Base-by-base conservation (phyloP, 345 rosid genomes). In the Nasturtium officinale region DNA sequence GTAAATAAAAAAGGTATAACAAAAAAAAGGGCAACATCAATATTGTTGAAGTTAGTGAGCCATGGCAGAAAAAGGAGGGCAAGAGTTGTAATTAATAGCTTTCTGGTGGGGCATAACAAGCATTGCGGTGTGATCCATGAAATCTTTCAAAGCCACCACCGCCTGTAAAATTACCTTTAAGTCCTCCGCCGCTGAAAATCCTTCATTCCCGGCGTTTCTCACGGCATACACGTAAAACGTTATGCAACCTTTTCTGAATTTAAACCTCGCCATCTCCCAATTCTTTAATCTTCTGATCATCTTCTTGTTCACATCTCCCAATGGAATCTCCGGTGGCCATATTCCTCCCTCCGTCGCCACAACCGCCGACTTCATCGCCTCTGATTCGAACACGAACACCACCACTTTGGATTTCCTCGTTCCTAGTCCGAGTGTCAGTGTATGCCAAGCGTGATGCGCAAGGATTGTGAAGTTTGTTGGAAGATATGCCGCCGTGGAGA, bases 391-490 rank as follows among this genome's bases (percentile, higher is more conserved):
- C 15, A 95, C 93, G 67, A 95, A 91, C 11, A 95, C 63, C 0
- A 89, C 74, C 0, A 95, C 91, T 62, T 95, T 91, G 0, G 99
- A 91, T 58, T 89, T 95, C 72, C 79, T 91, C 8, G 99, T 91
- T 6, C 99, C 97, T 0, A 95, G 83, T 2, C 99, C 99, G 15
- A 95, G 89, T 3, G 97, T 91, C 0, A 95, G 78, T 15, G 99
- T 95, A 46, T 95, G 97, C 99, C 96, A 95, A 5, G 99, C 99
- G 51, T 87, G 97, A 81, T 95, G 97, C 2, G 99, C 96, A 21
- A 95, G 72, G 82, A 91, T 88, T 0, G 96, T 91, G 96, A 95
- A 95, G 78, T 90, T 91, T 7, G 97, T 95, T 0, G 99, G 97
- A 47, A 95, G 57, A 73, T 84, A 95, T 32, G 93, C 96, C 10